Evolutionary conservation across 192 early-diverging fungal genomes (phyloP), one percentile per base, ranked within the genome.

Genomic region (Coemansia sp.): DNA sequence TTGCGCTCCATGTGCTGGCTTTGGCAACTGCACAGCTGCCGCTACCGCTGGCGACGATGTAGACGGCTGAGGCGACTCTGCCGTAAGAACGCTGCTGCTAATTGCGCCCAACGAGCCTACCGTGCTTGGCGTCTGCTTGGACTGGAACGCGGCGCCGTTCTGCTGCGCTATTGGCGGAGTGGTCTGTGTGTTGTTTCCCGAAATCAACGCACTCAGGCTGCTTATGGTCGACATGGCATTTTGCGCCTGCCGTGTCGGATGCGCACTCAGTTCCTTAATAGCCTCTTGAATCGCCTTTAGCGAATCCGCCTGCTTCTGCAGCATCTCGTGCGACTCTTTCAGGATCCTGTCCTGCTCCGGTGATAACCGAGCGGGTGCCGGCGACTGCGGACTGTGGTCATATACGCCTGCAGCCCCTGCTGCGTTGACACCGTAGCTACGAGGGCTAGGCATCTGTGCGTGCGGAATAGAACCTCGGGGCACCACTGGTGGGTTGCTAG

Each of bases 311-410:
- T 80, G 72, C 58, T 58, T 63, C 38, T 53, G 51, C 41, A 80
- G 58, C 77, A 80, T 74, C 8, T 41, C 55, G 65, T 71, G 77
- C 5, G 77, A 71, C 43, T 80, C 68, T 35, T 65, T 67, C 6
- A 80, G 59, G 56, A 62, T 51, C n/a, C 5, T 55, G 19, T 53
- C 72, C 55, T 80, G 77, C 55, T 80, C 77, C 5, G 56, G 58
- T 0, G 65, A 59, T 32, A 71, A 53, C 39, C 39, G 65, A 23
- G 58, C 56, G 9, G 58, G 27, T 10, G 47, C 58, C 1, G 56
- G n/a, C 11, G 45, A 15, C 19, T 38, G 59, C 50, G 62, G 12
- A 52, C 1, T 4, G 19, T 11, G 38, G 35, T 54, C 49, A 22
- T 17, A 41, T 17, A 23, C 23, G 21, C 61, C 21, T 38, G 43